A percentile compares a stretch with the other conserved stretches of the same genome.
Conservation (phyloP, 2,329 filamentous ascomycete genomes). For the Epichloe hybrida region DNA sequence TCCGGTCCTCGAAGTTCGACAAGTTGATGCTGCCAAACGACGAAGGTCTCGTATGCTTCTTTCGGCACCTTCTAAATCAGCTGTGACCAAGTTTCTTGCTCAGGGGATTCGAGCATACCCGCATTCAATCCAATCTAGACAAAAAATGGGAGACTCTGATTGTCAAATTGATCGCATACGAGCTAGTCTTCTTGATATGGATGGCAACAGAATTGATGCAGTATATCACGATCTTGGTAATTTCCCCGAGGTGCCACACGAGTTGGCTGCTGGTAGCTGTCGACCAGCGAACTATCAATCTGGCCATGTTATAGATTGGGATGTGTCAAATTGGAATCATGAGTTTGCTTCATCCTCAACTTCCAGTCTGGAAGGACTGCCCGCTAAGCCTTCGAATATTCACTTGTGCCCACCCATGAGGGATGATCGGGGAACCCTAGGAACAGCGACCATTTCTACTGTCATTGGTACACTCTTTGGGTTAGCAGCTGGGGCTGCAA, state of each 20-base stretch:
- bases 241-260: conserved; percentile 2
- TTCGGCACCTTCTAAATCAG: conserved; percentile 49
- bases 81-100: conserved; percentile 60
- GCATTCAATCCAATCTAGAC: conserved; percentile 26
- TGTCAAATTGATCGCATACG: conserved; percentile 10
- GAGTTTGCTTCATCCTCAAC: background rate
- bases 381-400: background rate
- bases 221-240: conserved; percentile 35
- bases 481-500: conserved; percentile 52
- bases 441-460: conserved; percentile 39
- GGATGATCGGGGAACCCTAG: background rate
- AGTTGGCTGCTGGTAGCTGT: background rate
- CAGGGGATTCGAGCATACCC: conserved; percentile 50
- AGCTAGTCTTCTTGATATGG: conserved; percentile 59
- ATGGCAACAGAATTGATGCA: conserved; percentile 75
- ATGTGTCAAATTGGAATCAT: background rate
- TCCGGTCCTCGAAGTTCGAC: conserved; percentile 32
- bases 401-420: background rate
- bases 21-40: conserved; percentile 21
- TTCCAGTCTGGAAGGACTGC: background rate
- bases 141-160: background rate
- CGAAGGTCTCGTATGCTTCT: conserved; percentile 45
- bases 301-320: background rate
- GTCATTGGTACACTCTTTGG: conserved; percentile 67
- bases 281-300: background rate